Base-by-base conservation (phyloP, 768 basidiomycete genomes). In the Amanita thiersii region DNA sequence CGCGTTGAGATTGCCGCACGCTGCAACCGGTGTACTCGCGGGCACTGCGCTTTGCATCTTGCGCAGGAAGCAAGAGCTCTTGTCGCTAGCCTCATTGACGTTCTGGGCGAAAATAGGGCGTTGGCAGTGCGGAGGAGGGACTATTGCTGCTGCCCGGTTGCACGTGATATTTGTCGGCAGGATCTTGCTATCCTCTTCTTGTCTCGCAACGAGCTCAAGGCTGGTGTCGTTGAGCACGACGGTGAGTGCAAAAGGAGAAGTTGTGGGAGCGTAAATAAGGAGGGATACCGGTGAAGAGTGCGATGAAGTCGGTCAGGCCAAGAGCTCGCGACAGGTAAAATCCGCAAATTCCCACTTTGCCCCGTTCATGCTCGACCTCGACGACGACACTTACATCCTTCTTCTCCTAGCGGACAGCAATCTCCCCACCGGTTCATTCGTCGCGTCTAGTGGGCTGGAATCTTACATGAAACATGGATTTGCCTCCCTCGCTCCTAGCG, bases 371-470 rank as follows among this genome's bases (percentile, higher is more conserved):
- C 65, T 64, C 53, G 48, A 56, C 52, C 57, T 61, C 52, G 57
- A 60, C 59, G 65, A 64, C 44, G 81, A 86, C 54, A 66, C 73
- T 0, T 87, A 85, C 58, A 62, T 90, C 21, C 68, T 90, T 12
- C 74, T 92, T 28, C 70, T 93, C 25, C 73, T 94, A 31, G 74
- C 87, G 0, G 91, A 94, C 65, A 86, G 88, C 47, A 97, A 94
- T 60, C 79, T 99, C 2, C 96, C 96, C 2, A 98, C 94, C 0
- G 96, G 96, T 25, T 85, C 94, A 1, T 99, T 99, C 59, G 88
- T 97, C 45, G 88, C 93, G 0, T 96, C 92, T 1, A 77, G 88
- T 2, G 94, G 94, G 1, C 73, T 98, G 46, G 94, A 99, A 55
- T 90, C 91, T 3, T 92, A 79, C 56, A 63, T 77, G 29, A 81